phyloP scores from a whole-genome alignment of 31 red algal genomes.

The Endocladia muricata region DNA sequence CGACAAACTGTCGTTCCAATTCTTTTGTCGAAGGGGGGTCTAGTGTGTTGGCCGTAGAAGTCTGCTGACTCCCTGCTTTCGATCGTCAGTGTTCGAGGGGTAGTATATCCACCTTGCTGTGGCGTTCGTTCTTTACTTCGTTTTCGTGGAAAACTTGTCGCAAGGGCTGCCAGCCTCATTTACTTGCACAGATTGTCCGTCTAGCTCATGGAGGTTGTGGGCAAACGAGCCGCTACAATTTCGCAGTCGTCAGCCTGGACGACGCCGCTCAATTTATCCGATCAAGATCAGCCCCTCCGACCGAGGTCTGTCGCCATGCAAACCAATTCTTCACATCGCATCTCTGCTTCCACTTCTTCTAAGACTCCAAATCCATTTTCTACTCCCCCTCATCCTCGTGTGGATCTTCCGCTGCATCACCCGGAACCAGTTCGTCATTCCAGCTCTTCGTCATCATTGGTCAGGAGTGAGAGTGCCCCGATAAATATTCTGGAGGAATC shows the following conservation, averaged over 20 bases:
- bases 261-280: constrained; percentile 35
- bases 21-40: too few species aligned
- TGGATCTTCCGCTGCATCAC: constrained; percentile 6
- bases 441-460: not conserved
- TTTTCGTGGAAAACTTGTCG: too few species aligned
- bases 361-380: not conserved
- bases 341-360: not conserved
- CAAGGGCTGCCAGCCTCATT: too few species aligned
- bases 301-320: not conserved
- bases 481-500: constrained; percentile 39
- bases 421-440: not conserved
- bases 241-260: constrained; percentile 55
- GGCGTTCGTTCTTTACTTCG: too few species aligned
- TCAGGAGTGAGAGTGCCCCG: constrained; percentile 41
- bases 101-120: too few species aligned
- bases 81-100: too few species aligned
- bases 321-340: not conserved
- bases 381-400: constrained; percentile 8
- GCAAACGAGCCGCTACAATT: constrained; percentile 37
- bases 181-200: too few species aligned
- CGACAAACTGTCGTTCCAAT: too few species aligned
- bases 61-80: too few species aligned
- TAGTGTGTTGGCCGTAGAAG: too few species aligned
- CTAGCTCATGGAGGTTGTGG: constrained; percentile 56
- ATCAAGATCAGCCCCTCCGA: constrained; percentile 21